Percentiles rank a stretch among this genome's conserved stretches.
Evolutionary conservation across 495 filamentous ascomycete genomes (phyloP).

Genomic region (Glutinoglossum americanum): DNA sequence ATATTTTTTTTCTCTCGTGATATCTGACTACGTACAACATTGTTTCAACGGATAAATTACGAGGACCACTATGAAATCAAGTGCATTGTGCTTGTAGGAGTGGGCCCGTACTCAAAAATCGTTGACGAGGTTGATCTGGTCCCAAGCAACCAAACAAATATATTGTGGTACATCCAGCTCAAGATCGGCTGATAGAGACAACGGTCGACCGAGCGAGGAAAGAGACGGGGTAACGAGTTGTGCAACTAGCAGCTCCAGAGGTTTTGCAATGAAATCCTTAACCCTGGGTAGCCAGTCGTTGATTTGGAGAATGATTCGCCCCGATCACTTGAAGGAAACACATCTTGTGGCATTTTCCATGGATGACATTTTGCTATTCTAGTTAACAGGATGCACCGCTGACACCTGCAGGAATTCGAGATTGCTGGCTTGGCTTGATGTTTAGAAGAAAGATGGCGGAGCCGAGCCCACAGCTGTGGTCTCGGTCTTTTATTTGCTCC

Average conservation of each 20-base stretch:
- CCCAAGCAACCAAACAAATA: slow-evolving; percentile 10
- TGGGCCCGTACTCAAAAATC: slow-evolving; percentile 18
- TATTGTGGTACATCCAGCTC: slow-evolving; percentile 15
- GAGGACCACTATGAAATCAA: background rate
- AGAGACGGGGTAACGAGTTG: slow-evolving; percentile 9
- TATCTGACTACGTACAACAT: background rate
- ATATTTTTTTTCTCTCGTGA: background rate
- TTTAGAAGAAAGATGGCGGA: no score
- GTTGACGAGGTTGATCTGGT: slow-evolving; percentile 14
- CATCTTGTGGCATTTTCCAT: no score
- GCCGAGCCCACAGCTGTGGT: no score
- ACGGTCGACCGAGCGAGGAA: slow-evolving; percentile 15
- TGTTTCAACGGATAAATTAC: slow-evolving; percentile 16
- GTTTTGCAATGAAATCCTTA: no score
- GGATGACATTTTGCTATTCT: no score
- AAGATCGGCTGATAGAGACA: slow-evolving; percentile 11
- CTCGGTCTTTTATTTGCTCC: no score
- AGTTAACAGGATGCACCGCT: no score
- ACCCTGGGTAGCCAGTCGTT: no score
- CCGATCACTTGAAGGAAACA: no score
- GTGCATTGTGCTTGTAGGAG: background rate
- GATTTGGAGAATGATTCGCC: no score
- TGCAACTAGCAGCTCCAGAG: background rate
- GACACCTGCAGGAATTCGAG: no score
- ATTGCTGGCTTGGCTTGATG: no score